Base-by-base conservation (phyloP, 139 green algal species). In the Tetratostichococcus sp. region DNA sequence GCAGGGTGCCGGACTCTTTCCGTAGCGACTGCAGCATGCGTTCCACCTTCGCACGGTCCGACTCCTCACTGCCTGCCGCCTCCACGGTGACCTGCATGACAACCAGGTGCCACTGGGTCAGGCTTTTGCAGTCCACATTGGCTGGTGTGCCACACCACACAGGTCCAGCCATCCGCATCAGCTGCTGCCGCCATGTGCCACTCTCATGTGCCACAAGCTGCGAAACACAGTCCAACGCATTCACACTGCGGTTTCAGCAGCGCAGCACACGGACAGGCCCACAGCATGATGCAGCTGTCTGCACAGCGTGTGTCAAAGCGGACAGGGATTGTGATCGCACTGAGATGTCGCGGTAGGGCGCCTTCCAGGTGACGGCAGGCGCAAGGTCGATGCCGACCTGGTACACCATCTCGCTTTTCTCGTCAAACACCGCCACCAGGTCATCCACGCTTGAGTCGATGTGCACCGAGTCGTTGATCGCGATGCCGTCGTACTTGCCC, bases 1-100 rank as follows among this genome's bases (percentile, higher is more conserved):
- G 67, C 69, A 89, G 79, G 68, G 83, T 70, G 25, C 80, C 86
- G 70, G 87, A 69, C 70, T 87, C 70, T 84, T 94, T 92, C 42
- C 71, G 80, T 65, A 88, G 84, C 35, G 82, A 70, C 34, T 77
- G 66, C 26, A 95, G 83, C 33, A 89, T 80, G 69, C 79, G 79
- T 43, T 93, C 85, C 14, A 81, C 82, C 26, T 79, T 83, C 17
- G 72, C 84, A 0, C 65, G 70, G 74, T 93, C 88, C 17, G 79
- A 83, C 4, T 73, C 57, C 42, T 77, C 69, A 50, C 78, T 65
- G 26, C 72, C 69, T 8, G 69, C 73, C 28, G 77, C 65, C 42
- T 72, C 62, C 33, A 87, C 74, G 1, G 70, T 43, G 58, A 80
- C 78, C 78, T 76, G 58, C 23, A 4, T 8, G n/a, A 43, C 30